A percentile compares a stretch with the other conserved stretches of the same genome.
These are phyloP conservation scores for Cercophora sp. DNA, from an alignment of 495 filamentous ascomycete species.

Conservation along the genomic window DNA sequence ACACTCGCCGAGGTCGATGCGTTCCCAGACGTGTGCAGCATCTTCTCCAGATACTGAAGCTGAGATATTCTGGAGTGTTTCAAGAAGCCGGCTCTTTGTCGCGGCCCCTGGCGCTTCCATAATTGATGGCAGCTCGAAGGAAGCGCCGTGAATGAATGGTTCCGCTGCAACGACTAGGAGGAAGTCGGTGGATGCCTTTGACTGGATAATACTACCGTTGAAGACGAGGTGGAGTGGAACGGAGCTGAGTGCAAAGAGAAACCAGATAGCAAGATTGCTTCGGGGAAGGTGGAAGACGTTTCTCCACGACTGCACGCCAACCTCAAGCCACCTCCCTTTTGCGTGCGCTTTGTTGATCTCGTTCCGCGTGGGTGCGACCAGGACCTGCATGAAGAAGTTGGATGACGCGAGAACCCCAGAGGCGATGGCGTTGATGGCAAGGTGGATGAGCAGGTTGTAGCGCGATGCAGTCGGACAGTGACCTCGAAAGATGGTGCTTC, in stretches of 20 bases:
- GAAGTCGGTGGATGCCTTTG: not conserved
- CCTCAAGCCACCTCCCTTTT: conserved; percentile 2
- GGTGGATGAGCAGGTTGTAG: conserved; percentile 7
- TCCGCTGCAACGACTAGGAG: not conserved
- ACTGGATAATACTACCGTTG: too few relatives aligned
- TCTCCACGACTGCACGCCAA: not conserved
- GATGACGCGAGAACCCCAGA: conserved; percentile 1
- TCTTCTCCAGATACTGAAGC: too few relatives aligned
- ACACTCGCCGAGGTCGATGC: not conserved
- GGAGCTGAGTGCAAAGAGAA: not conserved
- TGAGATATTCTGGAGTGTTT: too few relatives aligned
- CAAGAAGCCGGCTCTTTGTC: too few relatives aligned
- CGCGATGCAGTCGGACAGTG: not conserved
- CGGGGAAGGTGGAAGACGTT: not conserved
- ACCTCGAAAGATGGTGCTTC: not conserved
- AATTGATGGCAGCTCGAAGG: too few relatives aligned
- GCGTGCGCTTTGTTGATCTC: conserved; percentile 5
- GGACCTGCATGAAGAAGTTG: conserved; percentile 15
- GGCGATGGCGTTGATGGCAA: conserved; percentile 9
- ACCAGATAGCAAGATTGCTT: not conserved
- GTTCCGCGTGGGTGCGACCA: conserved; percentile 4
- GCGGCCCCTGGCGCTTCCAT: too few relatives aligned
- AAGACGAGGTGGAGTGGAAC: too few relatives aligned
- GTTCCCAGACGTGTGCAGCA: not conserved
- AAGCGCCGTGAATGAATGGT: too few relatives aligned